Percentiles rank a stretch among this genome's conserved stretches.
These are phyloP conservation scores for Jasminum sambac DNA, from an alignment of 257 asterid genomes.

Conservation along the genomic window DNA sequence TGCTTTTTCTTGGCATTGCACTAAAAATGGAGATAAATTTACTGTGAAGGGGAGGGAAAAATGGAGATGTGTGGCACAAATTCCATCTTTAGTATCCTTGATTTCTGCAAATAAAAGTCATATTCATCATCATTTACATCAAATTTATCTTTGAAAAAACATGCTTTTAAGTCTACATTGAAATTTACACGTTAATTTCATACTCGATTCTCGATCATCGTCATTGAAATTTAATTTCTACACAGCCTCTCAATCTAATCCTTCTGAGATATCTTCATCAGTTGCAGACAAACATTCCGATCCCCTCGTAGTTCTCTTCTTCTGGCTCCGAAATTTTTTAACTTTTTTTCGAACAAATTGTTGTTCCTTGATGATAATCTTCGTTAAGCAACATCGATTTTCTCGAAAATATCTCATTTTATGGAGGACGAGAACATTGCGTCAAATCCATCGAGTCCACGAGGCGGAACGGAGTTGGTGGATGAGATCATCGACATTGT, in stretches of 20 bases:
- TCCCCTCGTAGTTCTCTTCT: not conserved
- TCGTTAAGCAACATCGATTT: too few species aligned
- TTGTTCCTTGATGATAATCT: too few species aligned
- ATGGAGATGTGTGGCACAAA: not conserved
- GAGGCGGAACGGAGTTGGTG: constrained; percentile 37
- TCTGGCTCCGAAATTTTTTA: too few species aligned
- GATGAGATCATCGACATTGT: constrained; percentile 50
- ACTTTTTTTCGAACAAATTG: too few species aligned
- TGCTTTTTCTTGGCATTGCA: not conserved
- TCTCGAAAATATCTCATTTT: constrained; percentile 4
- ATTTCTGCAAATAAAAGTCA: too few species aligned
- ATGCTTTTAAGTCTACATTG: too few species aligned
- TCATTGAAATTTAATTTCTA: not conserved
- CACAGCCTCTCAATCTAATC: not conserved
- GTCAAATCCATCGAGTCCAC: constrained; percentile 33
- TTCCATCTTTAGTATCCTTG: not conserved
- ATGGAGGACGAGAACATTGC: constrained; percentile 32
- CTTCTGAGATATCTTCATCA: not conserved
- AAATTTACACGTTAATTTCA: too few species aligned
- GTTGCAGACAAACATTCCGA: not conserved
- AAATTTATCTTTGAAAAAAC: too few species aligned
- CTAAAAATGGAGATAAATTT: not conserved
- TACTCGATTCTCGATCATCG: too few species aligned
- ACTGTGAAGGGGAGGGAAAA: constrained; percentile 1
- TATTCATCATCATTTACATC: too few species aligned